Evolutionary conservation across 306 rosid genomes (phyloP).

Genomic region (Cucumis sativus): Cucumber_9930_V3 NC_026656.2:11385501-11386000

Average conservation of each 20-base stretch:
- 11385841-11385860: neutral
- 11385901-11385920: neutral
- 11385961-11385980: neutral
- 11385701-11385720: neutral
- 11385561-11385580: slow-evolving; percentile 91
- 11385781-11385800: neutral
- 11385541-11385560: slow-evolving; percentile 72
- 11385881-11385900: neutral
- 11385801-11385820: neutral
- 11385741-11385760: neutral
- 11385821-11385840: neutral
- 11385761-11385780: neutral
- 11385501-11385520: slow-evolving; percentile 93
- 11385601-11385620: slow-evolving; percentile 92
- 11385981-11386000: neutral
- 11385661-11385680: neutral
- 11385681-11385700: neutral
- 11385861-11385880: neutral
- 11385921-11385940: neutral
- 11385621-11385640: slow-evolving; percentile 45
- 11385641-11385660: neutral
- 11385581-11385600: slow-evolving; percentile 78
- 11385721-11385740: neutral
- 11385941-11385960: neutral
- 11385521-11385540: slow-evolving; percentile 79